phyloP scores from a whole-genome alignment of 164 flowering plant genomes.

The Aristolochia californica region DNA sequence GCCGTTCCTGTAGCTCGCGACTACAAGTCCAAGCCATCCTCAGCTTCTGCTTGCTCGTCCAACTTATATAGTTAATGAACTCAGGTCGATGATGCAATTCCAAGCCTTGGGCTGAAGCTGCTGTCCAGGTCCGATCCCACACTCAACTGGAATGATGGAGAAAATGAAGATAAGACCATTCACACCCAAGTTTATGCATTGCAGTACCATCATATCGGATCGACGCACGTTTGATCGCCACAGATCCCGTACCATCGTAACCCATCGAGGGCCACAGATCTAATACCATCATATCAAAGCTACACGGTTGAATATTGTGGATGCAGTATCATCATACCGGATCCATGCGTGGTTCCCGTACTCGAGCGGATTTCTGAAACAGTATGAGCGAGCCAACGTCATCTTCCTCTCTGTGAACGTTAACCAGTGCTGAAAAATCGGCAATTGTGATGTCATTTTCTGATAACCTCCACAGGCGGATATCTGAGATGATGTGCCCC shows the following conservation, averaged over 20 bases:
- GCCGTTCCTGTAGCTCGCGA: no score
- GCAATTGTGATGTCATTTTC: no score
- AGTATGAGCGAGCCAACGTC: no score
- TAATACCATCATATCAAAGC: no score
- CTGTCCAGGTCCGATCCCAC: conserved; percentile 92
- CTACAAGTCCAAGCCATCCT: conserved; percentile 48
- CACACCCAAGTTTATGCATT: conserved; percentile 84
- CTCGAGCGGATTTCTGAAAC: no score
- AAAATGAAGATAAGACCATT: neutral
- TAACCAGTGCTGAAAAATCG: no score
- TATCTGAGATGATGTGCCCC: conserved; percentile 66
- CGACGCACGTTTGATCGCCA: no score
- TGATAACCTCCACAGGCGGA: conserved; percentile 39
- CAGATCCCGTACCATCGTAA: conserved; percentile 49
- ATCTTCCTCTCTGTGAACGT: conserved; percentile 45
- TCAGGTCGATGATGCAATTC: conserved; percentile 55
- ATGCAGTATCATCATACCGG: no score
- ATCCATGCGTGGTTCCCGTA: no score
- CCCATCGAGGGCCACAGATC: no score
- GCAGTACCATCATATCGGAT: no score
- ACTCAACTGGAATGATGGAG: neutral
- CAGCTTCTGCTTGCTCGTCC: conserved; percentile 65
- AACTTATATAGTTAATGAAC: conserved; percentile 33
- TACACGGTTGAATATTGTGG: no score
- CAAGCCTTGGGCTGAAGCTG: conserved; percentile 75